Conservation (phyloP, 2,329 filamentous ascomycete genomes). For the Colletotrichum sp. region DNA sequence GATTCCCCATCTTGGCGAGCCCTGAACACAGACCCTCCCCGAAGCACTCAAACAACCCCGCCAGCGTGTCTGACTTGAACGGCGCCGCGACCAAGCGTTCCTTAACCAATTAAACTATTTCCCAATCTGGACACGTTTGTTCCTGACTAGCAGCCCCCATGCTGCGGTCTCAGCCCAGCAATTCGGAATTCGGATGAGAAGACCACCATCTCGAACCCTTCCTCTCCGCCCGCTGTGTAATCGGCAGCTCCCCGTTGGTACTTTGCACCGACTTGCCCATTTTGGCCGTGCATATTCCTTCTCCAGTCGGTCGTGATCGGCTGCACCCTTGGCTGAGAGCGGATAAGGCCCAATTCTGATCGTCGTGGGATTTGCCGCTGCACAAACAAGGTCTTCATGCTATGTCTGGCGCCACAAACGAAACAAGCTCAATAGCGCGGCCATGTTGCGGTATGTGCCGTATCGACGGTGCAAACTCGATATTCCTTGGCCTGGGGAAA, state of each 20-base stretch:
- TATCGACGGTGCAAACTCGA: not conserved
- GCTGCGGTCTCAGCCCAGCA: not conserved
- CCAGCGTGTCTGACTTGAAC: not conserved
- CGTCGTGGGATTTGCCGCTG: not conserved
- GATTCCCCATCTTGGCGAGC: not conserved
- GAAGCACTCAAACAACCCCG: not conserved
- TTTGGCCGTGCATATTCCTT: not conserved
- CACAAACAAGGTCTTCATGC: not conserved
- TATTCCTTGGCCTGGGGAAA: not conserved
- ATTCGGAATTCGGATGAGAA: conserved; percentile 3
- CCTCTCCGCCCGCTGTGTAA: not conserved
- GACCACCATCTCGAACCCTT: not conserved
- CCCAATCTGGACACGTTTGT: not conserved
- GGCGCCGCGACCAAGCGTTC: conserved; percentile 14
- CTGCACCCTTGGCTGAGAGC: not conserved
- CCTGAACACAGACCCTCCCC: not conserved
- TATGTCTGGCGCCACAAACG: not conserved
- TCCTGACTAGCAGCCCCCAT: conserved; percentile 3
- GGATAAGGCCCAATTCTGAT: not conserved
- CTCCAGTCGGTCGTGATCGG: not conserved
- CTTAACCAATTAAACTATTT: conserved; percentile 2
- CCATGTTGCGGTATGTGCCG: not conserved
- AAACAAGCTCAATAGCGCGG: not conserved
- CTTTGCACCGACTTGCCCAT: not conserved
- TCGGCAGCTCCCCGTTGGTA: not conserved